Evolutionary conservation across 805 yeast species (phyloP).

Genomic region (Kodamaea laetipori): DNA sequence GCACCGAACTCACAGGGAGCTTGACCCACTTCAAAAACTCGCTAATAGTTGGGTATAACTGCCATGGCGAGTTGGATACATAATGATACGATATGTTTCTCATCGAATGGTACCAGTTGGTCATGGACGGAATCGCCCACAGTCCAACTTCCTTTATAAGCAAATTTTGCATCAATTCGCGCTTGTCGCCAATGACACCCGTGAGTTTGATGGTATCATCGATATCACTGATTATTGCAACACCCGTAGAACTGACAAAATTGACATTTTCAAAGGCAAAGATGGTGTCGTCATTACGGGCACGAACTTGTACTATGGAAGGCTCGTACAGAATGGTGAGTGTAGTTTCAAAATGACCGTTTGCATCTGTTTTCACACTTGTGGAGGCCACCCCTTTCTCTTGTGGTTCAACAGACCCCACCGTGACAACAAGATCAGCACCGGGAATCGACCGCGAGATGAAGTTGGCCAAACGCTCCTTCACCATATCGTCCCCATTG

Average conservation of each 20-base stretch:
- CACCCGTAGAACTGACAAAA: constrained; percentile 49
- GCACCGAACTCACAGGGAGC: constrained; percentile 81
- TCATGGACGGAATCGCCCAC: constrained; percentile 76
- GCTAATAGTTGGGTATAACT: constrained; percentile 62
- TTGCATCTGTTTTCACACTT: constrained; percentile 55
- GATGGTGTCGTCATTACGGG: constrained; percentile 49
- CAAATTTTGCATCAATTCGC: constrained; percentile 77
- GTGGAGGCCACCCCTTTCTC: constrained; percentile 6
- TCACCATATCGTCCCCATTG: constrained; percentile 49
- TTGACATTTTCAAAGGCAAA: constrained; percentile 48
- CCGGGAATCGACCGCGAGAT: constrained; percentile 66
- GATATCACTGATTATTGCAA: constrained; percentile 82
- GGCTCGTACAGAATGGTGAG: constrained; percentile 64
- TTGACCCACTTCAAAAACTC: constrained; percentile 56
- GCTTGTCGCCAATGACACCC: constrained; percentile 86
- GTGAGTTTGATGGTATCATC: constrained; percentile 93
- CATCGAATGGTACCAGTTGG: constrained; percentile 59
- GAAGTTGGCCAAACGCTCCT: constrained; percentile 68
- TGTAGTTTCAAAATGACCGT: constrained; percentile 64
- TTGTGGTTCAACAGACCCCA: constrained; percentile 47
- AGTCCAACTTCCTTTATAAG: constrained; percentile 63
- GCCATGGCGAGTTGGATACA: constrained; percentile 96
- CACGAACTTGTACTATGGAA: constrained; percentile 52
- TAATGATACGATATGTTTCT: constrained; percentile 72
- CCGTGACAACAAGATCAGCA: constrained; percentile 53